Evolutionary conservation across 345 rosid genomes (phyloP).

Genomic region (Firmiana major): DNA sequence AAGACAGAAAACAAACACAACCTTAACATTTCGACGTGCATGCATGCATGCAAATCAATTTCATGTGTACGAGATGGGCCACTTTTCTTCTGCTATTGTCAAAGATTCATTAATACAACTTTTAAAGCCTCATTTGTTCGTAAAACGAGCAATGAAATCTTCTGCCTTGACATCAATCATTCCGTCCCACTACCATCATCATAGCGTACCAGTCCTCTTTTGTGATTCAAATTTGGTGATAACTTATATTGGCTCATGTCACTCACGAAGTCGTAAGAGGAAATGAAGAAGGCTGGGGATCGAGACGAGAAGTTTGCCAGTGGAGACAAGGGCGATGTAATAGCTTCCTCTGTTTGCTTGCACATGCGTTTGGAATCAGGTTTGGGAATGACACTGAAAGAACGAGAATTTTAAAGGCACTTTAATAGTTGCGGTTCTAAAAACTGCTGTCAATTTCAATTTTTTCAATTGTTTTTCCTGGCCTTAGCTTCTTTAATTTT

Average conservation of each 20-base stretch:
- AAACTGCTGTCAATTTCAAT: too few species aligned
- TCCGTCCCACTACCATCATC: slow-evolving; percentile 44
- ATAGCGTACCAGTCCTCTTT: slow-evolving; percentile 11
- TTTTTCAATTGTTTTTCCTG: too few species aligned
- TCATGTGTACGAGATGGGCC: too few species aligned
- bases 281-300: not conserved
- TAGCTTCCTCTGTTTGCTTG: too few species aligned
- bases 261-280: slow-evolving; percentile 9
- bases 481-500: too few species aligned
- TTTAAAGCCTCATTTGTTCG: slow-evolving; percentile 53
- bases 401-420: too few species aligned
- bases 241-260: slow-evolving; percentile 39
- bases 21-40: not conserved
- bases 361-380: too few species aligned
- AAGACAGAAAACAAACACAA: not conserved
- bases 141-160: slow-evolving; percentile 54
- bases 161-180: slow-evolving; percentile 79
- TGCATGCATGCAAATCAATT: not conserved
- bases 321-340: too few species aligned
- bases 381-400: too few species aligned
- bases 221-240: slow-evolving; percentile 36
- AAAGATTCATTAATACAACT: not conserved
- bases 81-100: not conserved
- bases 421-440: too few species aligned
- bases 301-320: not conserved